A percentile compares a stretch with the other conserved stretches of the same genome.
These are phyloP conservation scores for Ceratobasidium sp. DNA, from an alignment of 1,284 basidiomycete genomes.

Conservation along the genomic window DNA sequence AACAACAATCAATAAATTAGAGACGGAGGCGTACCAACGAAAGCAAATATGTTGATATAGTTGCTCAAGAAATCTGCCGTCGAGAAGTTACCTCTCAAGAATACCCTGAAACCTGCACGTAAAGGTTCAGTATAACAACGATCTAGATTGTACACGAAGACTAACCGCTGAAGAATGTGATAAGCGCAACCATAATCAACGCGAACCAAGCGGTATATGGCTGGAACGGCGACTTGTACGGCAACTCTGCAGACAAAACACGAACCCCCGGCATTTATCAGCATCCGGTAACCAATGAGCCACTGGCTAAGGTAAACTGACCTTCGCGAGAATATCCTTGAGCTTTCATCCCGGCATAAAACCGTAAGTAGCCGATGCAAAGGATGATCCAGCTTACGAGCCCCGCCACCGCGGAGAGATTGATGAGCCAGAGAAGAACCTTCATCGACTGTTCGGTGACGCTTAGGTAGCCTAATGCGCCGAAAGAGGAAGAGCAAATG, in stretches of 20 bases:
- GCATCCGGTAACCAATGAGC: background rate
- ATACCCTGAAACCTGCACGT: conserved; percentile 45
- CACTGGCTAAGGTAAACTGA: conserved; percentile 21
- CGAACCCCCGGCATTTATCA: conserved; percentile 7
- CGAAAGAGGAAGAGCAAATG: conserved; percentile 43
- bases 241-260: conserved; percentile 47
- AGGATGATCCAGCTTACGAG: conserved; percentile 48
- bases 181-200: conserved; percentile 40
- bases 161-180: conserved; percentile 46
- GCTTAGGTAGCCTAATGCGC: conserved; percentile 46
- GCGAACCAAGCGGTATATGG: conserved; percentile 52
- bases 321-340: conserved; percentile 47
- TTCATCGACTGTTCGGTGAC: conserved; percentile 42
- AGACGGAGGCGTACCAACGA: conserved; percentile 41
- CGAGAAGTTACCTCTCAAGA: conserved; percentile 45
- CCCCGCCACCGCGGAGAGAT: conserved; percentile 47
- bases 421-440: conserved; percentile 47
- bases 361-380: conserved; percentile 47
- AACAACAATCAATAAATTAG: background rate
- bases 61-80: conserved; percentile 44
- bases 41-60: conserved; percentile 46
- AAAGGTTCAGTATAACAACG: background rate
- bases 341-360: conserved; percentile 47
- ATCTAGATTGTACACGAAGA: background rate
- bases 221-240: conserved; percentile 55